These are phyloP conservation scores for Grosmannia serpens DNA, from an alignment of 2,329 filamentous ascomycete species.

Conservation along the genomic window DNA sequence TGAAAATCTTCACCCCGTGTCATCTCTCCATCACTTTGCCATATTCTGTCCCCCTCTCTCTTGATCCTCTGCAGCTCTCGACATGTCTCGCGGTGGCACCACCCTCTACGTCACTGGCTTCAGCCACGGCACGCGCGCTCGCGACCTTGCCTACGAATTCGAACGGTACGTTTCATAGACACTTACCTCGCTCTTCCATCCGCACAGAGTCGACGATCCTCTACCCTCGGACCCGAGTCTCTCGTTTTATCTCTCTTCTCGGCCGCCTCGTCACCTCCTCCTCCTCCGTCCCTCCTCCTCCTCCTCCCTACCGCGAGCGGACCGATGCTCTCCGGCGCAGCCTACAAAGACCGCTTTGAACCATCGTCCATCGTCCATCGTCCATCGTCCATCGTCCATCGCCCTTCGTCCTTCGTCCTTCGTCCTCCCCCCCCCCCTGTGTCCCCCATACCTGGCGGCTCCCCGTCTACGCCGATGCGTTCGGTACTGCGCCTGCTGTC, in stretches of 20 bases:
- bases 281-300: slow-evolving; percentile 22
- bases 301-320: slow-evolving; percentile 10
- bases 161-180: slow-evolving; percentile 74
- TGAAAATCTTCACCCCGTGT: background rate
- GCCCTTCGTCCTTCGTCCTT: background rate
- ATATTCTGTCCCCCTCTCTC: background rate
- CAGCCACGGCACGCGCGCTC: slow-evolving; percentile 94
- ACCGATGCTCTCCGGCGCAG: background rate
- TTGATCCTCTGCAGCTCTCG: background rate
- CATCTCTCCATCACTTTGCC: background rate
- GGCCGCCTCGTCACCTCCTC: slow-evolving; percentile 9
- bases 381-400: slow-evolving; percentile 5
- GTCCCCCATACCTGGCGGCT: slow-evolving; percentile 9
- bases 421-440: no score
- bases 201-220: background rate
- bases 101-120: slow-evolving; percentile 99
- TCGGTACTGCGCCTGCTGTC: background rate
- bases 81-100: slow-evolving; percentile 90
- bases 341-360: background rate
- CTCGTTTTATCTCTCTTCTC: background rate
- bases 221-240: background rate
- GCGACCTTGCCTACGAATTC: slow-evolving; percentile 99
- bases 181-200: background rate
- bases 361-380: background rate
- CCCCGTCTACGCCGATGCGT: background rate